A percentile compares a stretch with the other conserved stretches of the same genome.
These are phyloP conservation scores for Schizonepeta tenuifolia DNA, from an alignment of 257 asterid species.

Conservation along the genomic window DNA sequence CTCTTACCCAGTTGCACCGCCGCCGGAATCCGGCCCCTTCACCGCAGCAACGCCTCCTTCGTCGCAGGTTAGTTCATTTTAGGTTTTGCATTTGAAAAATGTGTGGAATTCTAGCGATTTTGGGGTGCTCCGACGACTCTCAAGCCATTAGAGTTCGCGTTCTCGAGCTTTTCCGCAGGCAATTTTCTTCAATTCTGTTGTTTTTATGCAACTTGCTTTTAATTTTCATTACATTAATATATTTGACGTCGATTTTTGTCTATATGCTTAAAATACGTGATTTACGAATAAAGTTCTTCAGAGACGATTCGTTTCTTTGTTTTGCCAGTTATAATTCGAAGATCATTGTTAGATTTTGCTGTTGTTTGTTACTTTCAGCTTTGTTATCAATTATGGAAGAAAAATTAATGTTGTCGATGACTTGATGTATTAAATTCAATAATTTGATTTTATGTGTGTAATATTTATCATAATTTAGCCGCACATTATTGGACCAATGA, in stretches of 20 bases:
- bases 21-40: no score
- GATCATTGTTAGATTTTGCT: neutral
- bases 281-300: neutral
- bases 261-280: neutral
- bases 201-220: neutral
- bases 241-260: neutral
- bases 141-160: slow-evolving; percentile 95
- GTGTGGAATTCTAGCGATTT: slow-evolving; percentile 95
- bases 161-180: slow-evolving; percentile 99
- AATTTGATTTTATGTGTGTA: neutral
- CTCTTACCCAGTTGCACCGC: no score
- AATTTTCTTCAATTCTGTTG: slow-evolving; percentile 24
- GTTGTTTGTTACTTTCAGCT: neutral
- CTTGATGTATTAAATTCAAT: neutral
- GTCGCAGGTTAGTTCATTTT: no score
- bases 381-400: neutral
- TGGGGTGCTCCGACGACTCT: slow-evolving; percentile 89
- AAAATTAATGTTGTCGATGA: neutral
- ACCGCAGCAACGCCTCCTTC: no score
- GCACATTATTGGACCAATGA: neutral
- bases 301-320: neutral
- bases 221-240: no score
- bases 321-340: neutral
- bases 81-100: slow-evolving; percentile 25
- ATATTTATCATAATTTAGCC: neutral